Evolutionary conservation across 768 basidiomycete species (phyloP).

Genomic region (Kwoniella botswanensis): DNA sequence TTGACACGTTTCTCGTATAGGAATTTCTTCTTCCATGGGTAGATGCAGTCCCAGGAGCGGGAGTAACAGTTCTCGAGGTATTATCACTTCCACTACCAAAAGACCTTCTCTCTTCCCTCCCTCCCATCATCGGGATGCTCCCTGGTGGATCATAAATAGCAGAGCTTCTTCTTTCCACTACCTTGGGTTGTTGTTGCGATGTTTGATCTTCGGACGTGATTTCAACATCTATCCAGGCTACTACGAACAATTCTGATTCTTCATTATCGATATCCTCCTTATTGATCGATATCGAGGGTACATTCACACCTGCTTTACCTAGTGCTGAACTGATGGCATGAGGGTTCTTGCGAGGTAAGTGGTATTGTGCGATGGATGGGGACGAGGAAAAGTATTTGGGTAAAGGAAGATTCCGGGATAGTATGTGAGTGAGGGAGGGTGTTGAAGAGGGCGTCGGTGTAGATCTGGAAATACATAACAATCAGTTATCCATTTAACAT

Average conservation of each 20-base stretch:
- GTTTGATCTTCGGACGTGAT: constrained; percentile 1
- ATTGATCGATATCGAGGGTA: constrained; percentile 30
- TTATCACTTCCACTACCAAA: constrained; percentile 39
- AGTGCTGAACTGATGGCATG: constrained; percentile 45
- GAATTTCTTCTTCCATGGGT: background rate
- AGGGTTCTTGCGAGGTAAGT: constrained; percentile 53
- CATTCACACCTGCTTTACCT: constrained; percentile 39
- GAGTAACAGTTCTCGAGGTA: constrained; percentile 24
- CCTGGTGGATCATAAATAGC: background rate
- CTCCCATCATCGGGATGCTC: constrained; percentile 23
- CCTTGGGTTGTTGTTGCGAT: background rate
- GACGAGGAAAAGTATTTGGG: constrained; percentile 57
- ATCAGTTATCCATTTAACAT: background rate
- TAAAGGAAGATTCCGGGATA: constrained; percentile 54
- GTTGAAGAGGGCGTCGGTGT: constrained; percentile 20
- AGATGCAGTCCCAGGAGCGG: background rate
- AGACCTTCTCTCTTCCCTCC: constrained; percentile 39
- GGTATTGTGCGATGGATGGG: constrained; percentile 53
- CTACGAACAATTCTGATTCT: constrained; percentile 51
- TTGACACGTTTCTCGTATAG: background rate
- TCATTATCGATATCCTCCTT: constrained; percentile 34
- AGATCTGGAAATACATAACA: background rate
- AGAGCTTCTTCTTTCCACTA: constrained; percentile 3
- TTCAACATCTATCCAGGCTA: constrained; percentile 52
- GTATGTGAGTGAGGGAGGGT: constrained; percentile 40